phyloP scores from a whole-genome alignment of 257 asterid genomes.

The Primulina eburnea region DNA sequence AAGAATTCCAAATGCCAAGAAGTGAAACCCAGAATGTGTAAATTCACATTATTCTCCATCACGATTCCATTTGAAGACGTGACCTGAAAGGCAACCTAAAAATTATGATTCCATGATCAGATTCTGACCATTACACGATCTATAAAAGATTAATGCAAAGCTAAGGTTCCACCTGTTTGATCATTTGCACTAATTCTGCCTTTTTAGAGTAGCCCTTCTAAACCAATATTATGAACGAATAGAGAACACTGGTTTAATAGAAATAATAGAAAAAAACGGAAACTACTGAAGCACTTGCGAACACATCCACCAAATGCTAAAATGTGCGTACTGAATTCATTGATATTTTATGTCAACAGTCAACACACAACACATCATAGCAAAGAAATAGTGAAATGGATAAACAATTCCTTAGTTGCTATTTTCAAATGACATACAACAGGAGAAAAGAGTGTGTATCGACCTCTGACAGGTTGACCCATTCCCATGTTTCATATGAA shows the following conservation, averaged over 20 bases:
- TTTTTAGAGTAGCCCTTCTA: neutral
- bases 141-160: too few relatives aligned
- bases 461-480: constrained; percentile 77
- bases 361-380: neutral
- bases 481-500: constrained; percentile 60
- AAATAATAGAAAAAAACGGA: neutral
- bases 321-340: neutral
- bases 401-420: neutral
- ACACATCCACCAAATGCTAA: neutral
- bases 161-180: constrained; percentile 46
- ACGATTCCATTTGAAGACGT: neutral
- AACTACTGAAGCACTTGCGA: neutral
- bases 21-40: neutral
- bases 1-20: neutral
- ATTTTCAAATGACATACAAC: constrained; percentile 14
- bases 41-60: neutral
- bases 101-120: neutral
- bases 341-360: neutral
- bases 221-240: neutral
- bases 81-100: neutral
- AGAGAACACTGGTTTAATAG: neutral
- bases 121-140: neutral
- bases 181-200: neutral
- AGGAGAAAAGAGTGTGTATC: constrained; percentile 21
- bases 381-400: neutral